phyloP scores from a whole-genome alignment of 352 stramenopile species.

The Phytophthora europaea region DNA sequence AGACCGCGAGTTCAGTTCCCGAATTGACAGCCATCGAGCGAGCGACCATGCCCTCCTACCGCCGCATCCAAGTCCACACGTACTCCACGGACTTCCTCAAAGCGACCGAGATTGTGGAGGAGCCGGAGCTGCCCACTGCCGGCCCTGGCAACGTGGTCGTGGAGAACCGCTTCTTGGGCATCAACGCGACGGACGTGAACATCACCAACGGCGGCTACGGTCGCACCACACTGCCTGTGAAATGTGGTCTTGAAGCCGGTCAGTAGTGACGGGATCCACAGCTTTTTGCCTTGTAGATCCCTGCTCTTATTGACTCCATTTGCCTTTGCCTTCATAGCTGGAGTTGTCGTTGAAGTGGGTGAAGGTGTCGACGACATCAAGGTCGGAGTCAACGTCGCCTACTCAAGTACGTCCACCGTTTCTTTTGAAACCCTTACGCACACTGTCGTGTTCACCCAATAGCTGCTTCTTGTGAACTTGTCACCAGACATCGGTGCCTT shows the following conservation, averaged over 20 bases:
- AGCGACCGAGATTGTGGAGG: constrained; percentile 46
- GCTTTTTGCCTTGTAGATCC: too few relatives aligned
- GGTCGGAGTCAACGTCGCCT: constrained; percentile 51
- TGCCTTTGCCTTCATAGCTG: constrained; percentile 21
- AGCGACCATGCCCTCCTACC: constrained; percentile 42
- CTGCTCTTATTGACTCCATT: background rate
- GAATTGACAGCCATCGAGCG: background rate
- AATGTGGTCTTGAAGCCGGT: constrained; percentile 32
- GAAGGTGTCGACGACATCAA: constrained; percentile 50
- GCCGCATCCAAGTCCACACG: constrained; percentile 49
- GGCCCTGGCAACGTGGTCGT: constrained; percentile 45
- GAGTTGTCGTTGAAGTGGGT: constrained; percentile 47
- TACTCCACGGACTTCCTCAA: constrained; percentile 56
- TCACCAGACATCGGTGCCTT: constrained; percentile 53
- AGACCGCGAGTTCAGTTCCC: constrained; percentile 6
- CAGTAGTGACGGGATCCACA: background rate
- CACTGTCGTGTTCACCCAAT: background rate
- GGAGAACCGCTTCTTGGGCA: constrained; percentile 44
- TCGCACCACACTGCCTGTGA: constrained; percentile 20
- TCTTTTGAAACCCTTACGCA: background rate
- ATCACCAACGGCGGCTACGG: constrained; percentile 53
- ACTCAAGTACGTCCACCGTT: constrained; percentile 35
- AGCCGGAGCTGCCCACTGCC: constrained; percentile 37
- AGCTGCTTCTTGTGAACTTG: background rate
- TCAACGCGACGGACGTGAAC: constrained; percentile 69